These are phyloP conservation scores for Prunella vulgaris DNA, from an alignment of 257 asterid species.

Conservation along the genomic window DNA sequence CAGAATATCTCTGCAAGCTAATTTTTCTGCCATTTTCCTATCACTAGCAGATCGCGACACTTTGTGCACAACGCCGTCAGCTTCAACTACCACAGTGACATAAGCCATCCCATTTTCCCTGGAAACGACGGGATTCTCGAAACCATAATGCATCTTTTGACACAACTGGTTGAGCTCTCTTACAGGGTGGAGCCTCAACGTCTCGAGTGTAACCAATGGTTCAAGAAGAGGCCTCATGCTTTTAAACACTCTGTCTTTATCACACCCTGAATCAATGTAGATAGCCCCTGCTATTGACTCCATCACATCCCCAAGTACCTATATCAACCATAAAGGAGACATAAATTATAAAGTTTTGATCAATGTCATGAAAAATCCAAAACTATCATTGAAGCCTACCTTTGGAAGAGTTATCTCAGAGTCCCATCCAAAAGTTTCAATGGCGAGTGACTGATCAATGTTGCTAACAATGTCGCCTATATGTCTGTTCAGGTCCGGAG, in stretches of 20 bases:
- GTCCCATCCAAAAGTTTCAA: constrained; percentile 70
- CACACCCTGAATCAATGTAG: constrained; percentile 59
- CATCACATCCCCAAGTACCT: constrained; percentile 88
- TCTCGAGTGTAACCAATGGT: constrained; percentile 68
- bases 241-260: constrained; percentile 43
- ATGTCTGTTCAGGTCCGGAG: constrained; percentile 61
- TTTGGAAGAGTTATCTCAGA: constrained; percentile 59
- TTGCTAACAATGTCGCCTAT: constrained; percentile 28
- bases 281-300: constrained; percentile 86
- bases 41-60: constrained; percentile 28
- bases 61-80: constrained; percentile 37
- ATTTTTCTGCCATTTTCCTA: constrained; percentile 36
- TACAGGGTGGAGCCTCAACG: constrained; percentile 56
- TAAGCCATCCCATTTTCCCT: constrained; percentile 27
- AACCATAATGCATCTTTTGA: constrained; percentile 32
- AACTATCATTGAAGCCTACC: constrained; percentile 39
- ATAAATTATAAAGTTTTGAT: too few species aligned
- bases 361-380: too few species aligned
- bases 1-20: constrained; percentile 52
- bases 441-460: constrained; percentile 16
- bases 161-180: constrained; percentile 63
- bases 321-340: neutral
- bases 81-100: constrained; percentile 52
- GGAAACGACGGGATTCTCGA: constrained; percentile 21
- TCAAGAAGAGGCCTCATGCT: constrained; percentile 73